Evolutionary conservation across 208 protist genomes (phyloP), one percentile per base, ranked within the genome.

Genomic region (Acanthamoeba lenticulata): DNA sequence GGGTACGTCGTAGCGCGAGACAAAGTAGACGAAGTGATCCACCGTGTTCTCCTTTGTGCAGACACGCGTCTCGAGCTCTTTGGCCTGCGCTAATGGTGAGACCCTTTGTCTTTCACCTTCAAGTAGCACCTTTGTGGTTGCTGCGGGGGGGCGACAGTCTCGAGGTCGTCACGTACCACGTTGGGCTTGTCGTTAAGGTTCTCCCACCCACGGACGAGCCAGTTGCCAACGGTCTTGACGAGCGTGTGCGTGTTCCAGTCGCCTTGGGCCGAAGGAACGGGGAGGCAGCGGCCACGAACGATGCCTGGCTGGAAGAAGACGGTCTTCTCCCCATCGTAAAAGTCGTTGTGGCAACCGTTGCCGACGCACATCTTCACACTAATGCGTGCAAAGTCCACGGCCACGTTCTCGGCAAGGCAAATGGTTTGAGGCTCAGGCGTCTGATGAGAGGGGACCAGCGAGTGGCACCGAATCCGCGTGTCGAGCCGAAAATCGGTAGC

Each of bases 41-140:
- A 92, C 62, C 4, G 88, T 92, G 38, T 92, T 92, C 21, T 92
- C 62, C 60, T 77, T 92, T 15, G 36, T 69, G 60, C 88, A 92
- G 19, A 83, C n/a, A 13, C 47, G 5, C 4, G 4, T 49, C 40
- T 42, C 72, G 3, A 81, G 34, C 38, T 1, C 9, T 13, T 49
- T 42, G 42, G 72, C 72, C 72, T 81, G 13, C 6, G 21, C 3
- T n/a, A n/a, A n/a, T n/a, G n/a, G n/a, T n/a, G n/a, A n/a, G n/a
- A n/a, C n/a, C n/a, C n/a, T n/a, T n/a, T n/a, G n/a, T n/a, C n/a
- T n/a, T n/a, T n/a, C n/a, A n/a, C n/a, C n/a, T n/a, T n/a, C n/a
- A n/a, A n/a, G n/a, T n/a, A n/a, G n/a, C n/a, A n/a, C n/a, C n/a
- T n/a, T n/a, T n/a, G n/a, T n/a, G n/a, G n/a, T n/a, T n/a, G n/a